Base-by-base conservation (phyloP, 2,329 filamentous ascomycete genomes). In the Fusarium compactum region DNA sequence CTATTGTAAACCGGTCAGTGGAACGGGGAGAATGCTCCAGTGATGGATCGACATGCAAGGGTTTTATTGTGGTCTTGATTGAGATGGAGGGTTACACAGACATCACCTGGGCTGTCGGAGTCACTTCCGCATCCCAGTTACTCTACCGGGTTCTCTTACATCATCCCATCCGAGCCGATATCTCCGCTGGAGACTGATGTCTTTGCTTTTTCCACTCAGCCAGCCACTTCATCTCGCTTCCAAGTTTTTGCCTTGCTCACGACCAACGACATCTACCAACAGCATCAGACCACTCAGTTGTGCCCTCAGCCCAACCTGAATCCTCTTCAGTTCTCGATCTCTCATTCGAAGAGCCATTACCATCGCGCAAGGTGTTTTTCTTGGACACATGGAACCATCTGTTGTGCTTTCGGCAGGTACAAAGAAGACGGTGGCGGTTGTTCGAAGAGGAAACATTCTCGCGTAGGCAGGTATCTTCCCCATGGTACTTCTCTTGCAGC, bases 291-390 rank as follows among this genome's bases (percentile, higher is more conserved):
- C 16, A 38, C 34, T 38, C 34, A n/a, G 5, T 38, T 4, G 18
- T 38, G 10, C 16, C 34, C 18, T n/a, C 16, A n/a, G 34, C 18
- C 18, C 9, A 15, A 0, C 7, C 14, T 8, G 7, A 1, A 8
- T 32, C 18, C 2, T n/a, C n/a, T 38, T 3, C 34, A 38, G 34
- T 5, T 38, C 3, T 11, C 9, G 3, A 11, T 38, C 18, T 3
- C 6, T 10, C 34, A 11, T 3, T 6, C 8, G 16, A n/a, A 38
- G 4, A 3, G 6, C 10, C 5, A 11, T n/a, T 11, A 3, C 3
- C 18, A 7, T 38, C 18, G 3, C 18, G 1, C 32, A 11, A 11
- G 34, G 9, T 38, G 34, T 10, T 11, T 18, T 32, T 0, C 14
- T 15, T 32, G 14, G 14, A 38, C 18, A 10, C 18, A 7, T 9